Evolutionary conservation across 1,139 yeast species (phyloP), one percentile per base, ranked within the genome.

Genomic region (Geotrichum aggregatum): DNA sequence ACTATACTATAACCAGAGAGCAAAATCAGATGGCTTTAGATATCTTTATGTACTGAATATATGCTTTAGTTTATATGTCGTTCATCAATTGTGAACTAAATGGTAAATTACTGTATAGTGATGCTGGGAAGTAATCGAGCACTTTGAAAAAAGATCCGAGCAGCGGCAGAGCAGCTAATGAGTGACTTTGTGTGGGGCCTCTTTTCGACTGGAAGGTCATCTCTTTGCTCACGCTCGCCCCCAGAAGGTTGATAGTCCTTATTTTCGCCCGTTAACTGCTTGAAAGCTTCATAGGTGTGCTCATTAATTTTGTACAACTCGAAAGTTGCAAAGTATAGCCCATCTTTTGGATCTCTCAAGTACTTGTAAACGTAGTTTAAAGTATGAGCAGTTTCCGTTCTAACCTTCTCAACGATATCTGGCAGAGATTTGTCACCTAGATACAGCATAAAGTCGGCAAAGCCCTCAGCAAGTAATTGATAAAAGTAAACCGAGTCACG

Each of bases 161-260:
- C 87, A 18, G 87, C 88, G 5, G 85, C 72, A 8, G 81, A 87
- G 49, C 74, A 72, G 1, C 85, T 85, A 73, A 83, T 82, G 59
- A 83, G 70, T 55, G 83, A 78, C 63, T 82, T 81, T 19, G 71
- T 73, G 57, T 73, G 63, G 57, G 76, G 63, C 68, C 79, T 59
- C 56, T 70, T 56, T 41, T 65, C 71, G 24, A 56, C 52, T 1
- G 63, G 61, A 16, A 73, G 71, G 18, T 24, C 18, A 48, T 72
- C 75, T n/a, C 59, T 61, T 45, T 67, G 64, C 40, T 65, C 73
- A 33, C 79, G 71, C 63, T 77, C 80, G 50, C 77, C 83, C 14
- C 70, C 73, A 59, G 76, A 75, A 30, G 82, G 75, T 13, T 76
- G 76, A 69, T 75, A 79, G 33, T 71, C 69, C 64, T 82, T 81